These are phyloP conservation scores for Spatholobus suberectus DNA, from an alignment of 306 rosid genomes.

Conservation along the genomic window DNA sequence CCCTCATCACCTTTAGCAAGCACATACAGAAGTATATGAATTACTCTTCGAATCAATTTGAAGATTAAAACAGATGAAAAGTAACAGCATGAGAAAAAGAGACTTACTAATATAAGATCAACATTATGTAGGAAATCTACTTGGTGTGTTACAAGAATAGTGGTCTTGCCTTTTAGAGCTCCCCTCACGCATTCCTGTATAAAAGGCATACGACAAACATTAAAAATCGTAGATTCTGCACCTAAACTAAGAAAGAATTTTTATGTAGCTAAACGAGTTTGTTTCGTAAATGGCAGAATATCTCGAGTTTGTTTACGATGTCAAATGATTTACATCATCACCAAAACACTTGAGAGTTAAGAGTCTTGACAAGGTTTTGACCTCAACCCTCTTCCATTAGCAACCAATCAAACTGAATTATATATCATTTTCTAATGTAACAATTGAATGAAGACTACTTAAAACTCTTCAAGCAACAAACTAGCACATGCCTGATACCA, in stretches of 20 bases:
- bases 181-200: constrained; percentile 83
- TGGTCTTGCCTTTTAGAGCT: constrained; percentile 69
- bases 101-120: constrained; percentile 70
- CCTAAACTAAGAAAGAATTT: neutral
- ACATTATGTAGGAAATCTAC: constrained; percentile 85
- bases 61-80: neutral
- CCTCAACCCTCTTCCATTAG: neutral
- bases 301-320: neutral
- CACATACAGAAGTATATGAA: neutral
- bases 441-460: neutral
- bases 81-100: neutral
- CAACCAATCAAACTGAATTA: neutral
- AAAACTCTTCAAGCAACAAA: neutral
- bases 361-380: neutral
- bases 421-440: neutral
- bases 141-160: constrained; percentile 88
- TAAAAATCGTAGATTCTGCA: neutral
- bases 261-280: neutral
- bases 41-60: neutral
- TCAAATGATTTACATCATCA: neutral
- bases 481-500: neutral
- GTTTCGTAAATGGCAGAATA: neutral
- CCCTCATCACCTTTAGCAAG: constrained; percentile 67
- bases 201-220: neutral
- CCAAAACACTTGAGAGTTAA: neutral